Percentiles rank a stretch among this genome's conserved stretches.
Conservation (phyloP, 768 basidiomycete genomes). For the Leucocoprinus leucothites region DNA sequence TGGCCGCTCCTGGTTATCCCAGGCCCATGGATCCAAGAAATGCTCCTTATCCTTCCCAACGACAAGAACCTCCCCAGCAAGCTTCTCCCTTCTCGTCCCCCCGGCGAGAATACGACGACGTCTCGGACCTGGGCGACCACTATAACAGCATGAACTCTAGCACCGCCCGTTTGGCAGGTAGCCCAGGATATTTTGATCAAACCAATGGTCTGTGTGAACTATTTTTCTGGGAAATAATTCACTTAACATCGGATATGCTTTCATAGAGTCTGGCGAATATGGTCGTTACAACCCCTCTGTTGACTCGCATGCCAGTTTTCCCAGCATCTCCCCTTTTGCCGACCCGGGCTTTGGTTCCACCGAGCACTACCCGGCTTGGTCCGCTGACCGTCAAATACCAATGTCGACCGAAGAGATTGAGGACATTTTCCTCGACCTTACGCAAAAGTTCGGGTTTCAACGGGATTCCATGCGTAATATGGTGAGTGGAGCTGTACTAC, state of each 20-base stretch:
- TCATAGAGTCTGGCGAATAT: conserved; percentile 27
- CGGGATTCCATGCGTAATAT: conserved; percentile 95
- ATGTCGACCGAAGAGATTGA: conserved; percentile 98
- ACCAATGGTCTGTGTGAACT: conserved; percentile 21
- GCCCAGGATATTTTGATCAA: conserved; percentile 38
- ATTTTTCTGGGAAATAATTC: background rate
- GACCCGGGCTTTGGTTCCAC: conserved; percentile 48
- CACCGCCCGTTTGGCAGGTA: conserved; percentile 51
- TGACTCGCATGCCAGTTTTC: conserved; percentile 57
- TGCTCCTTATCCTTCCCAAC: conserved; percentile 22
- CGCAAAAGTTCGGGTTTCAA: conserved; percentile 99
- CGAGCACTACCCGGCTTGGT: conserved; percentile 94
- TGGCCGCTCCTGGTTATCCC: conserved; percentile 16
- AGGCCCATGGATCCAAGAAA: conserved; percentile 16
- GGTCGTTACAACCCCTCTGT: conserved; percentile 56
- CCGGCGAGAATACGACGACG: conserved; percentile 40
- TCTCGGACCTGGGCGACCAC: conserved; percentile 51
- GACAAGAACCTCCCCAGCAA: conserved; percentile 13
- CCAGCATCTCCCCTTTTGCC: conserved; percentile 56
- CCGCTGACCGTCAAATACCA: conserved; percentile 87
- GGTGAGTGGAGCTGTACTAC: conserved; percentile 38
- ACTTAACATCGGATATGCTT: conserved; percentile 2
- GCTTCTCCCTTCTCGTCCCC: conserved; percentile 27
- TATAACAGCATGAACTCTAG: conserved; percentile 50
- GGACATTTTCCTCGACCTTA: conserved; percentile 96